Conservation (phyloP, 805 yeast species). For the Kodamaea jinghongensis region DNA sequence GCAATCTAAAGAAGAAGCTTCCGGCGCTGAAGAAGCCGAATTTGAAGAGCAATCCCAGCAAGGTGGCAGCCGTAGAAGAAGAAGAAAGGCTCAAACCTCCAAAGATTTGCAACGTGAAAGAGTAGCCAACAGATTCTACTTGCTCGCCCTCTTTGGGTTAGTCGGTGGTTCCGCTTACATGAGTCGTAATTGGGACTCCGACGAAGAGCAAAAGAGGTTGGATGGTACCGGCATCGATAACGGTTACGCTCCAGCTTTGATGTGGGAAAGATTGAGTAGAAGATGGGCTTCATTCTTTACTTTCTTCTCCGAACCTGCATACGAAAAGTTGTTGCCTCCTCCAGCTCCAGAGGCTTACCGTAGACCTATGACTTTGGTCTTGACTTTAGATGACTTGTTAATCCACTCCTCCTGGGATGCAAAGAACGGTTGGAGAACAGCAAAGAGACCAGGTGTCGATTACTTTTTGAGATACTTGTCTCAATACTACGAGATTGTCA, state of each 20-base stretch:
- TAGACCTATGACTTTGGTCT: constrained; percentile 86
- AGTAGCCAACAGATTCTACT: constrained; percentile 71
- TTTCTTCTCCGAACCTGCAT: constrained; percentile 89
- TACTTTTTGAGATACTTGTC: constrained; percentile 93
- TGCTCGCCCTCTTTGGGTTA: constrained; percentile 53
- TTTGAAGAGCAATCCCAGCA: constrained; percentile 13
- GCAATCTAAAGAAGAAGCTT: constrained; percentile 1
- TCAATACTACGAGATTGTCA: constrained; percentile 92
- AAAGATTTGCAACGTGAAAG: constrained; percentile 80
- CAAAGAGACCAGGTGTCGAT: constrained; percentile 97
- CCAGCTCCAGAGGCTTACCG: constrained; percentile 89
- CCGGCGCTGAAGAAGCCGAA: constrained; percentile 11
- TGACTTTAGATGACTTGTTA: constrained; percentile 85
- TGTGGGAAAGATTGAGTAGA: constrained; percentile 66
- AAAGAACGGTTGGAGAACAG: constrained; percentile 95
- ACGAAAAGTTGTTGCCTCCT: constrained; percentile 89
- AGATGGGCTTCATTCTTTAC: constrained; percentile 75
- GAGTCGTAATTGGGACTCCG: constrained; percentile 83
- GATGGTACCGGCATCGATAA: constrained; percentile 55
- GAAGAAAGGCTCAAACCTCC: constrained; percentile 50
- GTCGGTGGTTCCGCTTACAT: constrained; percentile 59
- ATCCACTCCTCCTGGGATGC: constrained; percentile 92
- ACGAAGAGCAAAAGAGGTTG: constrained; percentile 54
- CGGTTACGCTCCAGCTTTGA: constrained; percentile 64
- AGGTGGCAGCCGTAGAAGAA: constrained; percentile 24